These are phyloP conservation scores for Penicillium samsonianum DNA, from an alignment of 495 filamentous ascomycete genomes.

Conservation along the genomic window DNA sequence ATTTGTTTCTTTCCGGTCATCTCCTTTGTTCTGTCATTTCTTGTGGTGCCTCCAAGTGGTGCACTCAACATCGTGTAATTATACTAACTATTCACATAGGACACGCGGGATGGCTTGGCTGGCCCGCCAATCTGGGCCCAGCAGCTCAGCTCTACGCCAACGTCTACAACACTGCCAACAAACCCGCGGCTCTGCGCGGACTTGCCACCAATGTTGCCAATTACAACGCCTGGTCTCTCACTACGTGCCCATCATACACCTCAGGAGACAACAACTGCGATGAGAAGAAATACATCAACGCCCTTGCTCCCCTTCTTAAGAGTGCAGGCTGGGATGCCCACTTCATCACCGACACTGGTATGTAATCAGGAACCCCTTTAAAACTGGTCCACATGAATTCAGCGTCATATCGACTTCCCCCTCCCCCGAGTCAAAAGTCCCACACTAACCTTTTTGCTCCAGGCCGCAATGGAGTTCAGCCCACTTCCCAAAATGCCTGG, in stretches of 20 bases:
- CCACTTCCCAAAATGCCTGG: constrained; percentile 63
- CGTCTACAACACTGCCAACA: constrained; percentile 65
- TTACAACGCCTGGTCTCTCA: constrained; percentile 65
- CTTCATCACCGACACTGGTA: constrained; percentile 68
- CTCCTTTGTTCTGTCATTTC: background rate
- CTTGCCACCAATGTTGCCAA: constrained; percentile 78
- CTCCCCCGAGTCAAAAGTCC: background rate
- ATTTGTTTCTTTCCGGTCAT: background rate
- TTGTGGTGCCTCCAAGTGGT: too few species aligned
- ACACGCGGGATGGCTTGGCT: constrained; percentile 74
- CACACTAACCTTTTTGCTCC: constrained; percentile 1
- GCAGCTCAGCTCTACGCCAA: constrained; percentile 68
- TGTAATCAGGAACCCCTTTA: constrained; percentile 1
- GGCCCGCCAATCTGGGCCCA: constrained; percentile 73
- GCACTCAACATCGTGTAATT: too few species aligned
- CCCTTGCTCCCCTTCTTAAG: constrained; percentile 62
- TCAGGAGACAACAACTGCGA: constrained; percentile 54
- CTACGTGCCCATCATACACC: constrained; percentile 47
- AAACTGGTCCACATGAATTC: too few species aligned
- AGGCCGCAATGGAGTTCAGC: constrained; percentile 67
- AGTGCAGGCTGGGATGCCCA: constrained; percentile 66
- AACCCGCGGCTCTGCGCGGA: constrained; percentile 67
- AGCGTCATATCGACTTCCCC: background rate
- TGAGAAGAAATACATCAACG: constrained; percentile 72
- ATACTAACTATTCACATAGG: constrained; percentile 21